phyloP scores from a whole-genome alignment of 208 protist species.

The Trypanosoma scelopori region DNA sequence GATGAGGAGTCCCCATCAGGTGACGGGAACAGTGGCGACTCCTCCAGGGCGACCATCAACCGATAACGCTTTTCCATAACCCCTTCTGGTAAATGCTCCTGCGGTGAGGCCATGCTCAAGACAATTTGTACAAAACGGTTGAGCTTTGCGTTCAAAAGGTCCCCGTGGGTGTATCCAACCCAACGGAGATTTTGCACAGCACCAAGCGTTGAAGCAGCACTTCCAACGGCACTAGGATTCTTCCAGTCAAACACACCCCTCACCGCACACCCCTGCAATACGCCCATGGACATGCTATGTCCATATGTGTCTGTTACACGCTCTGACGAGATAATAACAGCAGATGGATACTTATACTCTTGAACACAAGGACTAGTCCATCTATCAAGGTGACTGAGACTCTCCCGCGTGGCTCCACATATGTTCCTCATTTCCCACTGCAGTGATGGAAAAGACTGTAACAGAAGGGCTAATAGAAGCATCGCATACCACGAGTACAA shows the following conservation, averaged over 20 bases:
- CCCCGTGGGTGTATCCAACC: constrained; percentile 32
- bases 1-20: constrained; percentile 9
- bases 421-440: constrained; percentile 74
- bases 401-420: constrained; percentile 43
- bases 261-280: neutral
- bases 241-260: neutral
- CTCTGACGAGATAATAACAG: neutral
- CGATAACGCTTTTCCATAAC: constrained; percentile 24
- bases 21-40: constrained; percentile 24
- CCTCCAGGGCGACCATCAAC: constrained; percentile 50
- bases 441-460: constrained; percentile 52
- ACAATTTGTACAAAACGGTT: constrained; percentile 66
- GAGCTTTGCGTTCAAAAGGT: constrained; percentile 40
- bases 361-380: constrained; percentile 53
- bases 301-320: neutral
- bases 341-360: neutral
- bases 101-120: constrained; percentile 63
- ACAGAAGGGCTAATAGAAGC: constrained; percentile 49
- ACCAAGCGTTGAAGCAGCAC: neutral
- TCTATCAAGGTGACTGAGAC: constrained; percentile 35
- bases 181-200: constrained; percentile 53
- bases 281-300: neutral
- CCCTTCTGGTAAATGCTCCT: constrained; percentile 28
- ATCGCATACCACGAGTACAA: constrained; percentile 70
- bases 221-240: neutral